Conservation (phyloP, 1,139 yeast genomes). For the Saccharomyces hybrid region DNA sequence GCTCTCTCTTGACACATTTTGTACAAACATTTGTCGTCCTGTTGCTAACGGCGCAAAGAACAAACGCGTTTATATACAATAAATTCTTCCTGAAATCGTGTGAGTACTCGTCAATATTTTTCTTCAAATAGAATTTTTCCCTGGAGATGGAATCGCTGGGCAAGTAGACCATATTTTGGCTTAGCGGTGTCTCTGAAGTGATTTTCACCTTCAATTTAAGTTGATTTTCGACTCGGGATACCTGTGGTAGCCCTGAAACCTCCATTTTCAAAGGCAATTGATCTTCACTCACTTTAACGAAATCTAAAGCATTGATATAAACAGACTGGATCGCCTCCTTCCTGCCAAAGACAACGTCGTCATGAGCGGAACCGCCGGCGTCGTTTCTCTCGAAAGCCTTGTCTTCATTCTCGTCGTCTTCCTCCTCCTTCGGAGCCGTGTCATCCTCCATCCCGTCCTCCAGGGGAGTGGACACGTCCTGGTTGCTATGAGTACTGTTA, state of each 20-base stretch:
- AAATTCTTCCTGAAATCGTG: slow-evolving; percentile 46
- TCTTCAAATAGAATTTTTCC: slow-evolving; percentile 63
- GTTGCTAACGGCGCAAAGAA: slow-evolving; percentile 40
- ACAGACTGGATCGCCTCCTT: slow-evolving; percentile 16
- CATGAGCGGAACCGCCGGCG: slow-evolving; percentile 19
- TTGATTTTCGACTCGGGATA: slow-evolving; percentile 92
- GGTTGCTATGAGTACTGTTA: neutral
- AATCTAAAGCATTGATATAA: slow-evolving; percentile 16
- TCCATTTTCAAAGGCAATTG: slow-evolving; percentile 51
- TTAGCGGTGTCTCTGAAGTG: slow-evolving; percentile 42
- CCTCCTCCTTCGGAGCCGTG: neutral
- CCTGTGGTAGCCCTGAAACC: slow-evolving; percentile 59
- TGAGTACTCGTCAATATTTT: slow-evolving; percentile 36
- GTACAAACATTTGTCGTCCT: slow-evolving; percentile 70
- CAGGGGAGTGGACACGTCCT: neutral
- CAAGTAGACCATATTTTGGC: slow-evolving; percentile 43
- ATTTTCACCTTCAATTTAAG: slow-evolving; percentile 64
- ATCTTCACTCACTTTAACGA: slow-evolving; percentile 27
- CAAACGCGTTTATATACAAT: slow-evolving; percentile 58
- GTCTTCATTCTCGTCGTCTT: neutral
- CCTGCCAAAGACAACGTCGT: slow-evolving; percentile 21
- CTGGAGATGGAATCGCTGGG: slow-evolving; percentile 85
- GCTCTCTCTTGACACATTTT: slow-evolving; percentile 85
- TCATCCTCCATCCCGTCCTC: neutral
- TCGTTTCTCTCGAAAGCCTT: neutral